phyloP scores from a whole-genome alignment of 768 basidiomycete species.

The Dentipellis fragilis region DNA sequence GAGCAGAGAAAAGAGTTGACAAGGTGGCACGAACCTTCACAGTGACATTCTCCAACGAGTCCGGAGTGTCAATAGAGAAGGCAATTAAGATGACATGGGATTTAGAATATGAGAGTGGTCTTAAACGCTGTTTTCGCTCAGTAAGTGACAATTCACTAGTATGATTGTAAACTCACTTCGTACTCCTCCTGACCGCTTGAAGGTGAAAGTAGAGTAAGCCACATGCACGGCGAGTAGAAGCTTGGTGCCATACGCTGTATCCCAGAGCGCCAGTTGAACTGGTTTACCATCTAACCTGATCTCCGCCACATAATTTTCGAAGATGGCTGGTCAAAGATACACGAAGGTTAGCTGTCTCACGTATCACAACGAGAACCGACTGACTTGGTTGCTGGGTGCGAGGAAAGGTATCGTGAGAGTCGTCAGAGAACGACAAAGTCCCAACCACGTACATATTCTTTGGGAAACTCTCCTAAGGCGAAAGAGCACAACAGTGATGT shows the following conservation, averaged over 20 bases:
- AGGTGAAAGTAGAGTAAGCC: slow-evolving; percentile 11
- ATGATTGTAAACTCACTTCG: slow-evolving; percentile 48
- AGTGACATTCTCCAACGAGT: slow-evolving; percentile 92
- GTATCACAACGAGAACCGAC: slow-evolving; percentile 9
- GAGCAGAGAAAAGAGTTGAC: neutral
- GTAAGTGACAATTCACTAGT: slow-evolving; percentile 3
- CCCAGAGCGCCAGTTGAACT: slow-evolving; percentile 95
- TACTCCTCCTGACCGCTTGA: slow-evolving; percentile 95
- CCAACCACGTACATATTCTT: slow-evolving; percentile 72
- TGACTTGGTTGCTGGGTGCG: slow-evolving; percentile 36
- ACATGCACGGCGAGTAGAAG: neutral
- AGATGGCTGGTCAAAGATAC: slow-evolving; percentile 54
- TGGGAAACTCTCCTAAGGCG: slow-evolving; percentile 89
- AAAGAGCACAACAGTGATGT: slow-evolving; percentile 87
- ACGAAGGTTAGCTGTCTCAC: neutral
- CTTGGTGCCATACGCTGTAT: slow-evolving; percentile 75
- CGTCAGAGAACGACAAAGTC: neutral
- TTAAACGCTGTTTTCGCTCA: slow-evolving; percentile 53
- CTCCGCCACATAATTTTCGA: slow-evolving; percentile 98
- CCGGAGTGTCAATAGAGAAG: slow-evolving; percentile 91
- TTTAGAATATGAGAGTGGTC: slow-evolving; percentile 96
- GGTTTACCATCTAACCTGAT: slow-evolving; percentile 96
- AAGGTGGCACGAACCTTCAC: slow-evolving; percentile 53
- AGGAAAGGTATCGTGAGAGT: neutral
- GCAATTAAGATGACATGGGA: slow-evolving; percentile 99